Percentiles rank a stretch among this genome's conserved stretches.
phyloP scores from a whole-genome alignment of 106 monocot genomes.

The Phalaenopsis aphrodite region DNA sequence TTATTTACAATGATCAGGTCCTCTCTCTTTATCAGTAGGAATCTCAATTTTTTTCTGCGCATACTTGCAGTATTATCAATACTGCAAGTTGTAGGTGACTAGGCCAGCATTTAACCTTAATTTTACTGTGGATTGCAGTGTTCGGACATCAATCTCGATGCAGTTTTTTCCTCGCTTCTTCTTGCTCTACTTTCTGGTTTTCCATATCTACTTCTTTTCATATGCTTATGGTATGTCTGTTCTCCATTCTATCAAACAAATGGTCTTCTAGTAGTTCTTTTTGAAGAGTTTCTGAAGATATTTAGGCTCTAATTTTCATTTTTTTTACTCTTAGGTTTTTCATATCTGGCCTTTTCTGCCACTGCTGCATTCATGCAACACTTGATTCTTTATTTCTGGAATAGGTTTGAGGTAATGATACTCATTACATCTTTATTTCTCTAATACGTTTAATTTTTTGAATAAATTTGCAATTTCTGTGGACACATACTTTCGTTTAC shows the following conservation, averaged over 20 bases:
- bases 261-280: not conserved
- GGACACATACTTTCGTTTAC: too few relatives aligned
- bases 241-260: not conserved
- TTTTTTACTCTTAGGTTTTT: slow-evolving; percentile 51
- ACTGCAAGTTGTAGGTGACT: not conserved
- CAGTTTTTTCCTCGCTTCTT: slow-evolving; percentile 99
- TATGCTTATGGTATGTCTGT: slow-evolving; percentile 76
- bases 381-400: slow-evolving; percentile 98
- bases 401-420: slow-evolving; percentile 82
- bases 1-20: slow-evolving; percentile 99
- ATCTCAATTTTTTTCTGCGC: not conserved
- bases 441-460: too few relatives aligned
- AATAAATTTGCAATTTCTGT: too few relatives aligned
- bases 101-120: slow-evolving; percentile 1
- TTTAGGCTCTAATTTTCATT: not conserved
- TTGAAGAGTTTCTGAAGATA: not conserved
- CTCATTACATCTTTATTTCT: too few relatives aligned
- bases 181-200: slow-evolving; percentile 89
- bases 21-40: slow-evolving; percentile 2
- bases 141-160: slow-evolving; percentile 95
- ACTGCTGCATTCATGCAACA: slow-evolving; percentile 99
- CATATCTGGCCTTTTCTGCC: slow-evolving; percentile 89
- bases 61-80: not conserved
- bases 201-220: slow-evolving; percentile 97
- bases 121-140: slow-evolving; percentile 53